phyloP scores from a whole-genome alignment of 805 yeast species.

The Metschnikowia cubensis region DNA sequence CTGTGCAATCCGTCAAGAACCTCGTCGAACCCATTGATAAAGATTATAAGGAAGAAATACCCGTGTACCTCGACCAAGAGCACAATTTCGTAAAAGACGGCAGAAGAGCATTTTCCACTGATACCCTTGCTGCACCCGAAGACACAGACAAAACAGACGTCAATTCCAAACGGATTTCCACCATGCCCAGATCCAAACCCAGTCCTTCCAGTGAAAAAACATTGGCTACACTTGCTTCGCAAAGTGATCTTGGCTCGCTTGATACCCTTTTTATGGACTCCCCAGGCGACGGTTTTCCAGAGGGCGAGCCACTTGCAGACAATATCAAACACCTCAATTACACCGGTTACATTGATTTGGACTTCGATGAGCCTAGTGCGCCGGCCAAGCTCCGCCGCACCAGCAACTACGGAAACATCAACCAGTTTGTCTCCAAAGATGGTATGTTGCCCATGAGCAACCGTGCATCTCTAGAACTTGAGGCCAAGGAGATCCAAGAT shows the following conservation, averaged over 20 bases:
- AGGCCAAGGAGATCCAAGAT: slow-evolving; percentile 13
- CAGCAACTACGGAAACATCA: slow-evolving; percentile 10
- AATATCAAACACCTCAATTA: slow-evolving; percentile 4
- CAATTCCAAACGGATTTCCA: slow-evolving; percentile 4
- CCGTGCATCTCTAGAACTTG: slow-evolving; percentile 15
- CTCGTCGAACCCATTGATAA: neutral
- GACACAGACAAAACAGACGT: neutral
- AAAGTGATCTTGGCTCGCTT: slow-evolving; percentile 9
- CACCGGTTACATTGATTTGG: slow-evolving; percentile 7
- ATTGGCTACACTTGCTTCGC: slow-evolving; percentile 9
- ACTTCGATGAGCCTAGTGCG: slow-evolving; percentile 5
- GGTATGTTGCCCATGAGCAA: slow-evolving; percentile 14
- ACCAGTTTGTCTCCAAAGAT: slow-evolving; percentile 7
- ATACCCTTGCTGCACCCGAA: neutral
- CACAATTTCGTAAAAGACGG: neutral
- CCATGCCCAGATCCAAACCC: slow-evolving; percentile 4
- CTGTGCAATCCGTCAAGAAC: neutral
- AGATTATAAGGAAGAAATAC: neutral
- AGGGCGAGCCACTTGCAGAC: neutral
- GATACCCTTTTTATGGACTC: slow-evolving; percentile 9
- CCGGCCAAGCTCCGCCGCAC: slow-evolving; percentile 15
- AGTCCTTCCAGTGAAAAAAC: slow-evolving; percentile 15
- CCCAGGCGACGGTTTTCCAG: neutral
- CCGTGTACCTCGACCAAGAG: neutral
- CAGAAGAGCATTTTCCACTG: neutral